A percentile compares a stretch with the other conserved stretches of the same genome.
These are phyloP conservation scores for Toxicodendron radicans DNA, from an alignment of 345 rosid genomes.

Conservation along the genomic window DNA sequence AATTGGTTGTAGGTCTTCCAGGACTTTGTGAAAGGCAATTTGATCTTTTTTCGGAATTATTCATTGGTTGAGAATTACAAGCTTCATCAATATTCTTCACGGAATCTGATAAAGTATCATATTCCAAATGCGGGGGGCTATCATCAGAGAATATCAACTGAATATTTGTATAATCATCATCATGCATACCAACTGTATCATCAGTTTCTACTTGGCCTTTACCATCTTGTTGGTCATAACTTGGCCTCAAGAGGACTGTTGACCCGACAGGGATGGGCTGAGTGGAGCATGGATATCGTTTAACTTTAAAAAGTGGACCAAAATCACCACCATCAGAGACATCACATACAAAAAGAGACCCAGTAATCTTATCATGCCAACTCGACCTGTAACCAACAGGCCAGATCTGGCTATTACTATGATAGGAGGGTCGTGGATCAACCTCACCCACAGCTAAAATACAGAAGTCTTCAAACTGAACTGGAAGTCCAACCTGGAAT, in stretches of 20 bases:
- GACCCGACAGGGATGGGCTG: conserved; percentile 31
- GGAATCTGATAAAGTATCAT: conserved; percentile 8
- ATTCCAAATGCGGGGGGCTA: conserved; percentile 31
- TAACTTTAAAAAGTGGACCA: conserved; percentile 39
- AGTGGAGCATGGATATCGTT: conserved; percentile 34
- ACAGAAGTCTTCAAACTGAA: conserved; percentile 41
- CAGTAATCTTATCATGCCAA: conserved; percentile 46
- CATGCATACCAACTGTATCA: conserved; percentile 1
- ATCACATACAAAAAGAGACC: conserved; percentile 36
- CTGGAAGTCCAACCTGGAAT: conserved; percentile 37
- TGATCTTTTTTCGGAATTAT: conserved; percentile 2
- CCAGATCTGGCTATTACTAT: conserved; percentile 34
- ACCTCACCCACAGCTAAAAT: conserved; percentile 33
- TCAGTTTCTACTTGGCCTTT: conserved; percentile 6
- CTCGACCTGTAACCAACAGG: conserved; percentile 40
- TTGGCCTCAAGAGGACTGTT: conserved; percentile 25
- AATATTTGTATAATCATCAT: conserved; percentile 24
- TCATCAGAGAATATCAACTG: conserved; percentile 28
- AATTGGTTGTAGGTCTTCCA: conserved; percentile 6
- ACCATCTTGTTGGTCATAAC: conserved; percentile 2
- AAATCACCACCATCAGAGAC: conserved; percentile 36
- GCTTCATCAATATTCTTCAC: conserved; percentile 8
- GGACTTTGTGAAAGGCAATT: not conserved
- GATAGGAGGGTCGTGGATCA: conserved; percentile 39
- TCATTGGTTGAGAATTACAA: conserved; percentile 8